phyloP scores from a whole-genome alignment of 768 basidiomycete genomes.

The Terana coerulea region DNA sequence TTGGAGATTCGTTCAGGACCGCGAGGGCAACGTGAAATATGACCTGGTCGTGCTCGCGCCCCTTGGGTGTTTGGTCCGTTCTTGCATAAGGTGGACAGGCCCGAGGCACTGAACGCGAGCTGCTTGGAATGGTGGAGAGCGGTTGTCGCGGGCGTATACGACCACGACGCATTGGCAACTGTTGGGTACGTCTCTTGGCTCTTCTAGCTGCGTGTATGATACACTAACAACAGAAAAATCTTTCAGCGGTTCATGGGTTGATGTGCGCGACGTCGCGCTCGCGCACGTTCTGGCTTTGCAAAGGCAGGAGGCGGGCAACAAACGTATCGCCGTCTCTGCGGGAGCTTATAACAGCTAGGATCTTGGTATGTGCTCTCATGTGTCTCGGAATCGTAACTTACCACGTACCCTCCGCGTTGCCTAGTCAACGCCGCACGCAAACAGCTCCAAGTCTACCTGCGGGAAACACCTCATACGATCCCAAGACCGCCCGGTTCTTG shows the following conservation, averaged over 20 bases:
- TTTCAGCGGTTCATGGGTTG: too few relatives aligned
- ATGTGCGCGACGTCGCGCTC: slow-evolving; percentile 53
- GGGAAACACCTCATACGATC: too few relatives aligned
- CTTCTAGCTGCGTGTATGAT: not conserved
- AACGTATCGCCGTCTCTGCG: too few relatives aligned
- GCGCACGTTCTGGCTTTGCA: slow-evolving; percentile 53
- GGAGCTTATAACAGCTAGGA: too few relatives aligned
- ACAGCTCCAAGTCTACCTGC: too few relatives aligned
- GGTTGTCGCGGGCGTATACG: slow-evolving; percentile 18
- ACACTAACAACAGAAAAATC: not conserved
- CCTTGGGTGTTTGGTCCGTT: slow-evolving; percentile 32
- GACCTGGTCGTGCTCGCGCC: slow-evolving; percentile 49
- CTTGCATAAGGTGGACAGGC: slow-evolving; percentile 32
- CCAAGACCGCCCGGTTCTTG: too few relatives aligned
- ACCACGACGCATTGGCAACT: slow-evolving; percentile 14
- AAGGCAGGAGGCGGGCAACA: slow-evolving; percentile 46
- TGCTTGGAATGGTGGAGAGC: slow-evolving; percentile 20
- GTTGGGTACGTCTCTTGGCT: slow-evolving; percentile 9
- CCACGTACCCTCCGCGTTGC: not conserved
- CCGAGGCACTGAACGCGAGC: slow-evolving; percentile 36
- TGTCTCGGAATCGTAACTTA: not conserved
- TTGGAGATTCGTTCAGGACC: slow-evolving; percentile 42
- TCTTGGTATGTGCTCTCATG: too few relatives aligned
- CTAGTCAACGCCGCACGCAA: slow-evolving; percentile 13
- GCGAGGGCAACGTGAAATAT: slow-evolving; percentile 41